Percentiles rank a stretch among this genome's conserved stretches.
Evolutionary conservation across 2,329 filamentous ascomycete species (phyloP).

Genomic region (Fusarium dlaminii): DNA sequence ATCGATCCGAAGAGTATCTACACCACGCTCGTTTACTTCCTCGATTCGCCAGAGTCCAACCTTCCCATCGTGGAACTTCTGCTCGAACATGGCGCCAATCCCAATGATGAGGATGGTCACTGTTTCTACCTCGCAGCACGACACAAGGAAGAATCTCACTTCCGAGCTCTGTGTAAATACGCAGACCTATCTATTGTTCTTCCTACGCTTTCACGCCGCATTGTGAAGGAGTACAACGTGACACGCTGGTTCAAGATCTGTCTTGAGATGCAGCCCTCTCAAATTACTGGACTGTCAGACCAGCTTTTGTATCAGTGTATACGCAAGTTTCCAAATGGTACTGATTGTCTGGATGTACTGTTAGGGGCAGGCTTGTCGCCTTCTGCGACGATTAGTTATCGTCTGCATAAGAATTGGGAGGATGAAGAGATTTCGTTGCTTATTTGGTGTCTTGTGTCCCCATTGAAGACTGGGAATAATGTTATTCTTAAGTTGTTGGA

Average conservation of each 20-base stretch:
- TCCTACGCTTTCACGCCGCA: neutral
- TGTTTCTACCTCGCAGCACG: conserved; percentile 7
- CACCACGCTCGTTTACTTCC: neutral
- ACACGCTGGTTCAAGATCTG: neutral
- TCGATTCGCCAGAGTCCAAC: neutral
- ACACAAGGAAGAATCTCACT: neutral
- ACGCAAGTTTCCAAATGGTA: neutral
- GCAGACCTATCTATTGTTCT: neutral
- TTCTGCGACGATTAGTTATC: neutral
- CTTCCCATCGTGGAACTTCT: neutral
- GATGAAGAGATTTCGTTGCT: neutral
- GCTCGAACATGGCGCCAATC: conserved; percentile 4
- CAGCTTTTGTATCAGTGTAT: conserved; percentile 13
- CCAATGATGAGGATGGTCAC: neutral
- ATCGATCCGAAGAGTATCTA: neutral
- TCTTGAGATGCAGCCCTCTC: neutral
- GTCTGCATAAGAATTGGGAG: neutral
- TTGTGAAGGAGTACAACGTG: neutral
- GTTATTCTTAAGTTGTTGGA: neutral
- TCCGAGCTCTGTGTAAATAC: neutral
- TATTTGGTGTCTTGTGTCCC: conserved; percentile 2
- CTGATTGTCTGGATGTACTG: neutral
- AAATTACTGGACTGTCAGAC: neutral
- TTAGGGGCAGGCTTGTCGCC: neutral
- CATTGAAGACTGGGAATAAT: neutral